Evolutionary conservation across 2,329 filamentous ascomycete species (phyloP).

Genomic region (Apiospora arundinis): DNA sequence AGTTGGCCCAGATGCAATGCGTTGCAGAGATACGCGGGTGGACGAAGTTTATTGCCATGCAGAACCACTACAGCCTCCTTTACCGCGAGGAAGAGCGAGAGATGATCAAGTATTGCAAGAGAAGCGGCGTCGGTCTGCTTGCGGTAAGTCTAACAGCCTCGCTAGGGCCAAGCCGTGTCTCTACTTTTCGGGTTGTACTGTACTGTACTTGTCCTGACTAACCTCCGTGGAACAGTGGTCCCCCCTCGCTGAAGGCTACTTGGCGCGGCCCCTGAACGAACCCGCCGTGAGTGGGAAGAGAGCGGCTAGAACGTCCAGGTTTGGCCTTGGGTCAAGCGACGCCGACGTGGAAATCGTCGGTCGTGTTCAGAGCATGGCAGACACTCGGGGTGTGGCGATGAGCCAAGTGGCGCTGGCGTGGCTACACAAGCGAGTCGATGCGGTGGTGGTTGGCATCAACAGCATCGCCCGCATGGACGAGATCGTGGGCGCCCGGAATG

Average conservation of each 20-base stretch:
- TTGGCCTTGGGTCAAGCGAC: background rate
- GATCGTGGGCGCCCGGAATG: background rate
- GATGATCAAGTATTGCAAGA: slow-evolving; percentile 47
- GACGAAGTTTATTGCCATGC: slow-evolving; percentile 61
- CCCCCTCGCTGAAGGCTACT: slow-evolving; percentile 11
- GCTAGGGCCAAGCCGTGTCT: too few relatives aligned
- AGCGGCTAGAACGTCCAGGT: background rate
- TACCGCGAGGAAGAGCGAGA: slow-evolving; percentile 65
- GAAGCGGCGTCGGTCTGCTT: slow-evolving; percentile 45
- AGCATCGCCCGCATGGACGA: slow-evolving; percentile 20
- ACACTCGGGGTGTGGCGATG: background rate
- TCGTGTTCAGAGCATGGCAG: background rate
- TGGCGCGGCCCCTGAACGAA: background rate
- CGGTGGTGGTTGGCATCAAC: slow-evolving; percentile 16
- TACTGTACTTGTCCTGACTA: too few relatives aligned
- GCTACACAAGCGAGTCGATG: slow-evolving; percentile 4
- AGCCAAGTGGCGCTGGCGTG: slow-evolving; percentile 20
- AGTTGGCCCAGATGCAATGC: slow-evolving; percentile 57
- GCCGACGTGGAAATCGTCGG: slow-evolving; percentile 1
- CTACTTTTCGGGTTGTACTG: too few relatives aligned
- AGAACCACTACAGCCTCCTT: slow-evolving; percentile 59
- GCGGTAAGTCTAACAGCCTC: background rate
- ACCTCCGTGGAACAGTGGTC: background rate
- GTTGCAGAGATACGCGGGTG: slow-evolving; percentile 59
- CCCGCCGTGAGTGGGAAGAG: background rate